phyloP scores from a whole-genome alignment of 257 asterid species.

The Capsicum rhomboideum region DNA sequence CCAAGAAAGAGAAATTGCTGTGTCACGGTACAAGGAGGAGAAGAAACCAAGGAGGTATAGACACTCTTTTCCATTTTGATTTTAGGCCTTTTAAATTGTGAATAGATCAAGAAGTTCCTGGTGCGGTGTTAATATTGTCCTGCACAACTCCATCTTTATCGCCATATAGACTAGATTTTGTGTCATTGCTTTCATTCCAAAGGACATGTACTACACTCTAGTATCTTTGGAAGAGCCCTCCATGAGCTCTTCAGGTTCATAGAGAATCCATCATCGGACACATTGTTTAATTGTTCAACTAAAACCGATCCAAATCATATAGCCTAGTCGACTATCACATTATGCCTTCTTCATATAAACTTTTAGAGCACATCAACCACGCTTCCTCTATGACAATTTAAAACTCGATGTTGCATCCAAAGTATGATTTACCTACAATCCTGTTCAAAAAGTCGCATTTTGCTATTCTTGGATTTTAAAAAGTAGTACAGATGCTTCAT shows the following conservation, averaged over 20 bases:
- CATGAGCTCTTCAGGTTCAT: not conserved
- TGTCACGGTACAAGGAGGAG: conserved; percentile 86
- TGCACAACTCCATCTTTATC: no score
- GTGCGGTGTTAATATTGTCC: not conserved
- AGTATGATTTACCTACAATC: not conserved
- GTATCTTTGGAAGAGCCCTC: not conserved
- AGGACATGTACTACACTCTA: not conserved
- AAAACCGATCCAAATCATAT: not conserved
- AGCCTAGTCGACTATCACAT: not conserved
- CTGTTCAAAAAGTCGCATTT: not conserved
- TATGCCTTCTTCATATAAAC: not conserved
- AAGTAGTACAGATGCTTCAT: not conserved
- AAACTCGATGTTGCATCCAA: not conserved
- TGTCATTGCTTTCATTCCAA: not conserved
- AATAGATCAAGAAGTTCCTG: not conserved
- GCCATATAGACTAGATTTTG: not conserved
- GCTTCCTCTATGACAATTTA: not conserved
- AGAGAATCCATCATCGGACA: not conserved
- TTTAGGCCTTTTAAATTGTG: no score
- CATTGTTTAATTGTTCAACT: not conserved
- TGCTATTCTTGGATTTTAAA: not conserved
- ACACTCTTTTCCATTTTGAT: not conserved
- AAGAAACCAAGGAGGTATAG: conserved; percentile 83
- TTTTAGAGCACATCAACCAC: not conserved
- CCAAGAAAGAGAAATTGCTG: conserved; percentile 76